Conservation (phyloP, 2,329 filamentous ascomycete species). For the Lasiodiplodia sp. region DNA sequence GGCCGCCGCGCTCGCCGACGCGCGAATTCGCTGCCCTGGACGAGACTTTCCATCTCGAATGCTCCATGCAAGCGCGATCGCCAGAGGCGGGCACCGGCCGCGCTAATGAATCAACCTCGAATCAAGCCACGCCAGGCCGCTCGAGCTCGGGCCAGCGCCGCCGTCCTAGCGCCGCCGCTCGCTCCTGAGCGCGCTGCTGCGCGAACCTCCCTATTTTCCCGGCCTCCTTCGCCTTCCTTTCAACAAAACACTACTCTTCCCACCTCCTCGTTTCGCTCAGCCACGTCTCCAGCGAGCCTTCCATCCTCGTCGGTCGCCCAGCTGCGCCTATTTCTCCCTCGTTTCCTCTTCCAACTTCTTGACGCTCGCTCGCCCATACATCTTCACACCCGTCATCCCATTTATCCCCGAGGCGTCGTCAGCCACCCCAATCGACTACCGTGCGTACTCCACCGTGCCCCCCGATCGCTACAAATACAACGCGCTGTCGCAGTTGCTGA, state of each 20-base stretch:
- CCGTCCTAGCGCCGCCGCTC: slow-evolving; percentile 24
- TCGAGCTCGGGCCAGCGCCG: slow-evolving; percentile 22
- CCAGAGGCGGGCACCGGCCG: slow-evolving; percentile 25
- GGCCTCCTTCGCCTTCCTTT: slow-evolving; percentile 29
- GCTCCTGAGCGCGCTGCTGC: slow-evolving; percentile 26
- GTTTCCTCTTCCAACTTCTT: slow-evolving; percentile 44
- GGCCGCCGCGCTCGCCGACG: neutral
- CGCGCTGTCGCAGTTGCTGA: slow-evolving; percentile 38
- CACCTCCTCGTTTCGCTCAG: slow-evolving; percentile 34
- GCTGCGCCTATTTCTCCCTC: slow-evolving; percentile 46
- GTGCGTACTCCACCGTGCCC: slow-evolving; percentile 29
- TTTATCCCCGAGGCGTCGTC: slow-evolving; percentile 38
- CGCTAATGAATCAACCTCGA: slow-evolving; percentile 29
- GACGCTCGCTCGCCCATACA: slow-evolving; percentile 46
- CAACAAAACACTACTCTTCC: slow-evolving; percentile 30
- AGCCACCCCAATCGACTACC: slow-evolving; percentile 44
- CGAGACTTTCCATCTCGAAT: slow-evolving; percentile 8
- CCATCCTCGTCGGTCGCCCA: slow-evolving; percentile 31
- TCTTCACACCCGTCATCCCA: slow-evolving; percentile 42
- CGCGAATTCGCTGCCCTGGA: slow-evolving; percentile 6
- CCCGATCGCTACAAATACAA: slow-evolving; percentile 28
- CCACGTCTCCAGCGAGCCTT: slow-evolving; percentile 33
- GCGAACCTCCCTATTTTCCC: slow-evolving; percentile 31
- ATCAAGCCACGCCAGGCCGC: slow-evolving; percentile 28
- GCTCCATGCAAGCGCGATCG: slow-evolving; percentile 27